Conservation (phyloP, 2,329 filamentous ascomycete genomes). For the Epichloe bromicola region DNA sequence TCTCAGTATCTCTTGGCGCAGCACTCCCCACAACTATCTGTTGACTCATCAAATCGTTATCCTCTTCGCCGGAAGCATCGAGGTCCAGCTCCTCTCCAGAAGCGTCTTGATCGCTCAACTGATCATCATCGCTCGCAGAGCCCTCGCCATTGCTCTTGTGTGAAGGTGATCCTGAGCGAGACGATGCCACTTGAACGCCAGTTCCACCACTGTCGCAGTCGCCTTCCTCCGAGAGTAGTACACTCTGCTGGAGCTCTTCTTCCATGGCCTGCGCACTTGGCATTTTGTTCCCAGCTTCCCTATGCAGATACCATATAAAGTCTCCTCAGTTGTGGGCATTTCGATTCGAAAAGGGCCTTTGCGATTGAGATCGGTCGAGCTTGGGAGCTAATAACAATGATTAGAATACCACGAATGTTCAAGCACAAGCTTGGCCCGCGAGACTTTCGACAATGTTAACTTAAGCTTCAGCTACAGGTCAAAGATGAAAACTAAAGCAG, state of each 20-base stretch:
- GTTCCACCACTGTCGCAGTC: slow-evolving; percentile 26
- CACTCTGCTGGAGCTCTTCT: slow-evolving; percentile 44
- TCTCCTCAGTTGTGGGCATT: slow-evolving; percentile 15
- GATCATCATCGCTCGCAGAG: slow-evolving; percentile 18
- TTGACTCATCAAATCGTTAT: slow-evolving; percentile 19
- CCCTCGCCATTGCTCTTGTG: slow-evolving; percentile 9
- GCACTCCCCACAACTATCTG: slow-evolving; percentile 13
- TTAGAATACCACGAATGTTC: slow-evolving; percentile 3
- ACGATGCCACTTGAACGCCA: slow-evolving; percentile 3
- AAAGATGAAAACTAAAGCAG: neutral
- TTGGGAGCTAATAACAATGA: slow-evolving; percentile 14
- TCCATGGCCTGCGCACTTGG: slow-evolving; percentile 40
- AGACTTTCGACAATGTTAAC: slow-evolving; percentile 5
- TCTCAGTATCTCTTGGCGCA: slow-evolving; percentile 18
- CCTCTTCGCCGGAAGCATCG: slow-evolving; percentile 30
- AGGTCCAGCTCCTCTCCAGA: slow-evolving; percentile 30
- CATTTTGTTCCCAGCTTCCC: slow-evolving; percentile 25
- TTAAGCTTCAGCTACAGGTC: neutral
- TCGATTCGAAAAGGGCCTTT: slow-evolving; percentile 12
- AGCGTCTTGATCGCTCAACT: slow-evolving; percentile 26
- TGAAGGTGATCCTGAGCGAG: neutral
- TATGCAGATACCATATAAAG: slow-evolving; percentile 8
- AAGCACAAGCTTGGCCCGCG: slow-evolving; percentile 7
- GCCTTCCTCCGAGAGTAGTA: slow-evolving; percentile 36
- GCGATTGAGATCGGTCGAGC: slow-evolving; percentile 11